Conservation (phyloP, 306 rosid species). For the Corylus heterophylla region DNA sequence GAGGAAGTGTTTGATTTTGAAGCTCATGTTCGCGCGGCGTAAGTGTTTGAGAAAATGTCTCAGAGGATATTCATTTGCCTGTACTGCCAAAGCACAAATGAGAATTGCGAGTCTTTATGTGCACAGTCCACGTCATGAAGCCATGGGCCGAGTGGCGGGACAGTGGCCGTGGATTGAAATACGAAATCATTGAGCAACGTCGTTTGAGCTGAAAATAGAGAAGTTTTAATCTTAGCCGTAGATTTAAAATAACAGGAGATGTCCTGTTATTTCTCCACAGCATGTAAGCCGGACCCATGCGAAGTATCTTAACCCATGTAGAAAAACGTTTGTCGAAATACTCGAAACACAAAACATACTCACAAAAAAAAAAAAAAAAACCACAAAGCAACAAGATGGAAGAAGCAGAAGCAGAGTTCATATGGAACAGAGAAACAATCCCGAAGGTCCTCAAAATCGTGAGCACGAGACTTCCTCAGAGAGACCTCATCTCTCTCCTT, state of each 20-base stretch:
- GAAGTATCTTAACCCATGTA: too few relatives aligned
- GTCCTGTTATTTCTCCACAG: too few relatives aligned
- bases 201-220: too few relatives aligned
- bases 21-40: conserved; percentile 10
- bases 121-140: too few relatives aligned
- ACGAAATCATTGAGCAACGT: too few relatives aligned
- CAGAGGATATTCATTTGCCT: not conserved
- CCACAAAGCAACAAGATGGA: conserved; percentile 33
- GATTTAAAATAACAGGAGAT: too few relatives aligned
- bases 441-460: conserved; percentile 64
- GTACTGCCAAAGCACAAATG: too few relatives aligned
- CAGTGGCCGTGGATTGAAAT: not conserved
- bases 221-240: too few relatives aligned
- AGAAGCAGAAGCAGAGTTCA: conserved; percentile 18
- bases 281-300: too few relatives aligned
- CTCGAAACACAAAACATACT: not conserved
- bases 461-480: conserved; percentile 49
- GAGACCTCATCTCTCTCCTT: conserved; percentile 58
- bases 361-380: too few relatives aligned
- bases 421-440: conserved; percentile 70
- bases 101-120: too few relatives aligned
- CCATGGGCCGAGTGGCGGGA: not conserved
- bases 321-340: not conserved
- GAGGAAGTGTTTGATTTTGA: conserved; percentile 16
- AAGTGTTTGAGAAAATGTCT: conserved; percentile 2